Conservation (phyloP, 345 rosid genomes). For the Eucalyptus marginata region DNA sequence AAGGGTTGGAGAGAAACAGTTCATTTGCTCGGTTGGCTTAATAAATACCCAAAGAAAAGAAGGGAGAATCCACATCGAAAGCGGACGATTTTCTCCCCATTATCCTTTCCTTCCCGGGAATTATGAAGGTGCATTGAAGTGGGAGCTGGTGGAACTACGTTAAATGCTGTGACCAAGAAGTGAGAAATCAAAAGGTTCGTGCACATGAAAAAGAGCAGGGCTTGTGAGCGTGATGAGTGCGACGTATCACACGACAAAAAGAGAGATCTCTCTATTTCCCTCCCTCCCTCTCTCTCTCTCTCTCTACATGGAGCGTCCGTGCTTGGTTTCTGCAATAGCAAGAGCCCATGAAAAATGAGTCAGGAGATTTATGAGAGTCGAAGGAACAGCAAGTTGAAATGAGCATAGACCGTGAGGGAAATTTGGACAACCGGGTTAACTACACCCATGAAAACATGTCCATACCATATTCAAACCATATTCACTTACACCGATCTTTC, state of each 20-base stretch:
- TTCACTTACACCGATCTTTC: background rate
- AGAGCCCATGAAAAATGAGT: background rate
- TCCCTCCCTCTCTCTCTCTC: background rate
- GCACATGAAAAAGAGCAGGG: background rate
- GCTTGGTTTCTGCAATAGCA: background rate
- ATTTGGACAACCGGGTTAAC: background rate
- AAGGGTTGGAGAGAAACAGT: background rate
- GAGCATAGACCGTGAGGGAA: background rate
- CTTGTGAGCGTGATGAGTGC: background rate
- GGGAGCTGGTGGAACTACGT: background rate
- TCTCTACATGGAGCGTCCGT: background rate
- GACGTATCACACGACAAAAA: background rate
- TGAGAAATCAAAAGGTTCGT: background rate
- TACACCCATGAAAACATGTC: background rate
- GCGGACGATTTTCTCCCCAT: background rate
- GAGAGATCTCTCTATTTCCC: background rate
- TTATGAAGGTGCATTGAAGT: background rate
- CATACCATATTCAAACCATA: background rate
- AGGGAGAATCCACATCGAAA: background rate
- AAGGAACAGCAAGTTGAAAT: background rate
- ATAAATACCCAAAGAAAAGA: background rate
- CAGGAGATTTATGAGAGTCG: background rate
- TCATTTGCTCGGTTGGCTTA: background rate
- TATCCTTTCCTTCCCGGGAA: background rate
- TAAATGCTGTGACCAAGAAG: background rate